These are phyloP conservation scores for Rhizophagus sp. DNA, from an alignment of 192 early-diverging fungal species.

Conservation along the genomic window DNA sequence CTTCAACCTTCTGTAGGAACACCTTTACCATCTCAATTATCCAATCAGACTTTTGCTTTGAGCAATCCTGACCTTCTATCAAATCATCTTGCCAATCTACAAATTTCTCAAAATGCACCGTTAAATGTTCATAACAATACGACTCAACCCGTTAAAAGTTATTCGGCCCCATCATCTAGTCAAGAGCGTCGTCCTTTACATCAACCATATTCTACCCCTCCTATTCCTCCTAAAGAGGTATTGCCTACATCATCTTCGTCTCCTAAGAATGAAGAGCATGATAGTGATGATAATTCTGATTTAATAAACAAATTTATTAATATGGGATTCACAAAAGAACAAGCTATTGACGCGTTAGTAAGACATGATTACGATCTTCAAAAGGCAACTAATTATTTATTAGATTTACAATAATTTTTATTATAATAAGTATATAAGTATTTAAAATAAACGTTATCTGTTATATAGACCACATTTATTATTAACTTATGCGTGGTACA, in stretches of 20 bases:
- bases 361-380: conserved; percentile 73
- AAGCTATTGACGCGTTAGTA: conserved; percentile 67
- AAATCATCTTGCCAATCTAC: not conserved
- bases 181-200: not conserved
- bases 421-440: not conserved
- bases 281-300: conserved; percentile 14
- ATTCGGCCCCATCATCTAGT: not conserved
- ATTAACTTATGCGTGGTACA: no score
- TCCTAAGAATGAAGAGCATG: conserved; percentile 4
- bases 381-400: conserved; percentile 73
- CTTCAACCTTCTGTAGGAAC: not conserved
- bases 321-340: conserved; percentile 73
- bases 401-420: conserved; percentile 47
- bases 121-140: conserved; percentile 1
- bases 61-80: conserved; percentile 10
- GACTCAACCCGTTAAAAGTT: not conserved
- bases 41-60: not conserved
- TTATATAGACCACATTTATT: not conserved
- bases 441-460: no score
- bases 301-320: conserved; percentile 54
- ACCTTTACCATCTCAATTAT: not conserved
- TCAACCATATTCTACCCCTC: not conserved
- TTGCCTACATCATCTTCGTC: not conserved
- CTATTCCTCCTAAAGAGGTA: conserved; percentile 13
- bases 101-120: not conserved